These are phyloP conservation scores for Lasiosphaeriaceae sp. DNA, from an alignment of 495 filamentous ascomycete species.

Conservation along the genomic window DNA sequence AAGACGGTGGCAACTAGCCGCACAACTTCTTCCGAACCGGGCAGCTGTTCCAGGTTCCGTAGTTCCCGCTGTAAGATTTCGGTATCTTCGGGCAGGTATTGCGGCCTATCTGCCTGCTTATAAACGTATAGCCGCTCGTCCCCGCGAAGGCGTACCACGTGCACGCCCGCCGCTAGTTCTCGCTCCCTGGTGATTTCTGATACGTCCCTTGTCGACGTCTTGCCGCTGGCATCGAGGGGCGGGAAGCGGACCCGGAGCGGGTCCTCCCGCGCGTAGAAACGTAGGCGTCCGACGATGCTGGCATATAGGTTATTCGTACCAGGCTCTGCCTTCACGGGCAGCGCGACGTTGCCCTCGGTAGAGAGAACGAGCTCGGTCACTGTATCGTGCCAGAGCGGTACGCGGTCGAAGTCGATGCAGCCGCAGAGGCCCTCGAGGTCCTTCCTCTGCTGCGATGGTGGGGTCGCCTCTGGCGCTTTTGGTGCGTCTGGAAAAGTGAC, in stretches of 20 bases:
- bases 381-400: neutral
- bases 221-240: neutral
- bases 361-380: neutral
- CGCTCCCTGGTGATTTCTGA: neutral
- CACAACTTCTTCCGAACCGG: neutral
- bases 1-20: neutral
- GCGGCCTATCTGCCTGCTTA: neutral
- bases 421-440: neutral
- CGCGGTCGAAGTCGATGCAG: neutral
- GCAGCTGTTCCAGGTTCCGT: neutral
- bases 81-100: neutral
- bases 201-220: neutral
- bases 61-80: neutral
- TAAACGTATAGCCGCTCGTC: neutral
- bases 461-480: neutral
- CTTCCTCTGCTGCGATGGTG: neutral
- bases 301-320: neutral
- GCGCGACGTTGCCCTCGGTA: neutral
- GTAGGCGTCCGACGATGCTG: neutral
- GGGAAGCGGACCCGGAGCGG: neutral
- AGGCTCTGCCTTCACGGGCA: neutral
- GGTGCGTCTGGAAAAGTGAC: neutral
- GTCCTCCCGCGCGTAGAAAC: neutral
- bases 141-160: neutral
- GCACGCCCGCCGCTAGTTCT: neutral